Evolutionary conservation across 495 filamentous ascomycete genomes (phyloP), one percentile per base, ranked within the genome.

Genomic region (Hypoxylon perforatum): DNA sequence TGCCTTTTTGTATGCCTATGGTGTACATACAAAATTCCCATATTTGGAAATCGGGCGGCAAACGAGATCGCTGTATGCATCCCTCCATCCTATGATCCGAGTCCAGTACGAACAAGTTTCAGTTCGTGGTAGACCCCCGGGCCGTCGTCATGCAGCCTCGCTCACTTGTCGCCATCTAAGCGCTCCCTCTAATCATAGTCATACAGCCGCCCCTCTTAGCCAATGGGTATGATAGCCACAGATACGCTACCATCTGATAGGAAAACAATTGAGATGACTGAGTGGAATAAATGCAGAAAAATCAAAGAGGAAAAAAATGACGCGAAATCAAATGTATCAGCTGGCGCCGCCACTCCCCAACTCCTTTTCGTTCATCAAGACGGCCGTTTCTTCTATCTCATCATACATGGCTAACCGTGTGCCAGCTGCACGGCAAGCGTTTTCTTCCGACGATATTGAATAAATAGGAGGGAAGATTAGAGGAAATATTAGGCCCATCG

Each of bases 281-380:
- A 64, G 58, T 61, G 63, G 63, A 72, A 67, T 57, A 61, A 66
- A 72, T 55, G 51, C 67, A 65, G 63, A 75, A 63, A 60, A 54
- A 69, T 49, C 23, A 44, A 45, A 38, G 46, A 39, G 25, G 47
- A 17, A 50, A 51, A 36, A 15, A 12, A 17, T n/a, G 15, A 1
- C 17, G n/a, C 35, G 45, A 57, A 53, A 57, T 46, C 54, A 58
- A 63, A 56, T 51, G 59, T 47, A 56, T 22, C 59, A 39, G 47
- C 18, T 25, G 60, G 47, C 67, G 65, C 70, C 73, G n/a, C 19
- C 58, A 28, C 60, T 57, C 60, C 47, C 45, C 21, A 69, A 71
- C 70, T 70, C 73, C 71, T 65, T 73, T 76, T 71, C 53, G 54
- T 67, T 62, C 71, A 61, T 72, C 63, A 52, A 47, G 9, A 61